phyloP scores from a whole-genome alignment of 164 flowering plant species.

The Berberis vulgaris region DNA sequence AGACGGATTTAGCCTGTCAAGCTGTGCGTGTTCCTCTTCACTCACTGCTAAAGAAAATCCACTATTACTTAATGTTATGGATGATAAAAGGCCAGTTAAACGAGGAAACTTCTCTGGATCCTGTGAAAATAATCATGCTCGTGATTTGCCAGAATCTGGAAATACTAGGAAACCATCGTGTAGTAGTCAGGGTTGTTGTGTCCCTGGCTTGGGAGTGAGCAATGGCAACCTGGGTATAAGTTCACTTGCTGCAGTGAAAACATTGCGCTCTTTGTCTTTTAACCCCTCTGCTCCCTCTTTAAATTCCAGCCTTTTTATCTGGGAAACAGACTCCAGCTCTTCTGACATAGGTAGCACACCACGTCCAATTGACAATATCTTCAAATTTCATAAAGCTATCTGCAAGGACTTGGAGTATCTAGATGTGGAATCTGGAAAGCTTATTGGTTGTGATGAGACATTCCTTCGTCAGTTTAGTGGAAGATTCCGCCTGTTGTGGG shows the following conservation, averaged over 20 bases:
- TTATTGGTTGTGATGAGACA: conserved; percentile 51
- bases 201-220: conserved; percentile 79
- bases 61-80: conserved; percentile 16
- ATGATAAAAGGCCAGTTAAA: conserved; percentile 34
- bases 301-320: conserved; percentile 77
- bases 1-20: conserved; percentile 16
- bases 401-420: conserved; percentile 89
- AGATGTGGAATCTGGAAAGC: conserved; percentile 88
- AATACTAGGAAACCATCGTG: conserved; percentile 25
- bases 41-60: conserved; percentile 16
- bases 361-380: conserved; percentile 84
- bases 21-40: conserved; percentile 28
- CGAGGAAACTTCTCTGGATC: conserved; percentile 27
- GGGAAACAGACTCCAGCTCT: conserved; percentile 63
- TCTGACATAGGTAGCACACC: conserved; percentile 28
- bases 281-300: conserved; percentile 71
- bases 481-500: conserved; percentile 84
- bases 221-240: conserved; percentile 42
- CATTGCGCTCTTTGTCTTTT: conserved; percentile 58
- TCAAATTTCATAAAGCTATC: conserved; percentile 89
- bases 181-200: conserved; percentile 58
- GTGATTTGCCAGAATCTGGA: conserved; percentile 11
- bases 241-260: conserved; percentile 58
- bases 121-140: conserved; percentile 13
- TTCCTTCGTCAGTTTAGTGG: conserved; percentile 79